Conservation (phyloP, 495 filamentous ascomycete genomes). For the Penicillium angulare region DNA sequence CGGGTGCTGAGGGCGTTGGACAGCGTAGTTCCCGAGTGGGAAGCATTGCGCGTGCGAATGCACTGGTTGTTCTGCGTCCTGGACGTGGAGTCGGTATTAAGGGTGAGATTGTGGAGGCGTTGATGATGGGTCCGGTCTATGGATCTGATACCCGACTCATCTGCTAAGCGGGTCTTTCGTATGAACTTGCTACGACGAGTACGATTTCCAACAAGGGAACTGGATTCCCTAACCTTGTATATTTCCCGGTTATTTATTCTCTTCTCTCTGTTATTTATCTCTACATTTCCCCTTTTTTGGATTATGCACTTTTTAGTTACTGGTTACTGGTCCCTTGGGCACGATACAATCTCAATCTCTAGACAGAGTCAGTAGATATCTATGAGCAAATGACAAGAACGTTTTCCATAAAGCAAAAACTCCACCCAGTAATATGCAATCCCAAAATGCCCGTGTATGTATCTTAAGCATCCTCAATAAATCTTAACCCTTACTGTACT, state of each 20-base stretch:
- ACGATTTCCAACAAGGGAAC: slow-evolving; percentile 8
- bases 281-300: not conserved
- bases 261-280: slow-evolving; percentile 3
- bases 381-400: slow-evolving; percentile 12
- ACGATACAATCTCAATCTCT: slow-evolving; percentile 6
- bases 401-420: not conserved
- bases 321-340: no score
- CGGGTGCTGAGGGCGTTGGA: slow-evolving; percentile 58
- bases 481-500: slow-evolving; percentile 28
- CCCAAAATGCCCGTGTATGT: not conserved
- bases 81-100: slow-evolving; percentile 46
- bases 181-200: slow-evolving; percentile 8
- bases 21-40: slow-evolving; percentile 89
- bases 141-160: slow-evolving; percentile 27
- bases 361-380: slow-evolving; percentile 13
- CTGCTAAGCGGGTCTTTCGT: slow-evolving; percentile 14
- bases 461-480: not conserved
- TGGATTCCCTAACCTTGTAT: slow-evolving; percentile 12
- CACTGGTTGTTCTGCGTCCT: slow-evolving; percentile 72
- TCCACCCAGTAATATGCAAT: not conserved
- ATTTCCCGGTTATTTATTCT: slow-evolving; percentile 8
- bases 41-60: slow-evolving; percentile 85
- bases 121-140: slow-evolving; percentile 57
- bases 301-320: no score
- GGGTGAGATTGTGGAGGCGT: slow-evolving; percentile 56